These are phyloP conservation scores for Hypomyces perniciosus DNA, from an alignment of 2,329 filamentous ascomycete genomes.

Conservation along the genomic window DNA sequence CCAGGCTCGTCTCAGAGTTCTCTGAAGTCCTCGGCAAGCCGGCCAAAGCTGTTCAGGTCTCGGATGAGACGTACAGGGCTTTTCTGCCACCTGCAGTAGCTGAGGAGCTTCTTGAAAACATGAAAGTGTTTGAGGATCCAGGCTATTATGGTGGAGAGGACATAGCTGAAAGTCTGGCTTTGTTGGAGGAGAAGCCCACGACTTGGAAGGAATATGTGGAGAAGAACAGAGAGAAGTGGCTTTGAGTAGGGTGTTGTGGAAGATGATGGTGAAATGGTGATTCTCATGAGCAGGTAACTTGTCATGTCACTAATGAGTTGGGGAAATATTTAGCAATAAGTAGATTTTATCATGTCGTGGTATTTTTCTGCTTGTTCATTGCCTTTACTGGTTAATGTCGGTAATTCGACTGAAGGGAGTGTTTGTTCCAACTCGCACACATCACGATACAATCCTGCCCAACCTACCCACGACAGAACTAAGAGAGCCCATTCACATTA, in stretches of 20 bases:
- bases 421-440: too few species aligned
- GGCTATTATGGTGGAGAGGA: slow-evolving; percentile 35
- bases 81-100: slow-evolving; percentile 24
- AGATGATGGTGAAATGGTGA: not conserved
- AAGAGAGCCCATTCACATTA: too few species aligned
- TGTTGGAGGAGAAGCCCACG: slow-evolving; percentile 32
- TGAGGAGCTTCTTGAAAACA: slow-evolving; percentile 37
- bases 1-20: slow-evolving; percentile 29
- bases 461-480: too few species aligned
- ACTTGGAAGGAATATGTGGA: slow-evolving; percentile 34
- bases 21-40: slow-evolving; percentile 29
- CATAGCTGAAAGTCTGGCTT: slow-evolving; percentile 25
- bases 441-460: too few species aligned
- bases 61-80: slow-evolving; percentile 30
- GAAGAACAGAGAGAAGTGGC: slow-evolving; percentile 26
- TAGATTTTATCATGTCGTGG: too few species aligned
- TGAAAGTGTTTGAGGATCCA: slow-evolving; percentile 35
- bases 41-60: slow-evolving; percentile 24
- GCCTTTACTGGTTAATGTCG: too few species aligned
- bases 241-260: not conserved
- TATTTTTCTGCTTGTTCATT: too few species aligned
- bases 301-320: too few species aligned
- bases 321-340: too few species aligned
- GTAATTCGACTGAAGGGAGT: too few species aligned
- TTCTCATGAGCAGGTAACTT: slow-evolving; percentile 4